Evolutionary conservation across 2,329 filamentous ascomycete species (phyloP), one percentile per base, ranked within the genome.

Genomic region (Drechslerella coelobrocha): DNA sequence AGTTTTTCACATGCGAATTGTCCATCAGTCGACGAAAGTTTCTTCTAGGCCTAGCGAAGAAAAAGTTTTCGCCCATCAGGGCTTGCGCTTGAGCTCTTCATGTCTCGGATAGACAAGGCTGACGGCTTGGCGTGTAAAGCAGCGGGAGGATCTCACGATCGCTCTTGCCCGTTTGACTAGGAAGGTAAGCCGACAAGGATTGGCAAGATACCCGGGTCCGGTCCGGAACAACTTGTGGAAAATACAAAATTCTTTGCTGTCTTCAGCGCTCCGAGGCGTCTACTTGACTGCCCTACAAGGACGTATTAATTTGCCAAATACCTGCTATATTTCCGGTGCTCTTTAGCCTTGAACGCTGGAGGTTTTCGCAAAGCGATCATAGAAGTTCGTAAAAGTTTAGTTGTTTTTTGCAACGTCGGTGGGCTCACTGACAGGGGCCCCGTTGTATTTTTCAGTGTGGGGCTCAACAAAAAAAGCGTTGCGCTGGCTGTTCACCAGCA

Each of bases 81-180:
- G 45, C 34, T 5, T 29, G 26, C 17, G 31, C 47, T 47, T 29
- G 19, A 56, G n/a, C 21, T 48, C 19, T 41, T 10, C 4, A 47
- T 68, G 65, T 69, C 65, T 69, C 65, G 65, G 57, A n/a, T 62
- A 53, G 1, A 43, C 12, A 52, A 53, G 51, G 65, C 52, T 45
- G 26, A 21, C 3, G 23, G 19, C 17, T 19, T 21, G 14, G 23
- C 41, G 12, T 6, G 41, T 59, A 29, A 47, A 26, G 39, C 21
- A 37, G 26, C 17, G n/a, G 48, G 26, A 59, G 48, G n/a, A 59
- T 59, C 43, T 59, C 37, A 50, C 21, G 41, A 59, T 59, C 17
- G 4, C 6, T 34, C 29, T 34, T 12, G 7, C 6, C 29, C 29
- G 29, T n/a, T 39, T 2, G 34, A 39, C 34, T 14, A 39, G 34